These are phyloP conservation scores for Colletotrichum kahawae DNA, from an alignment of 2,329 filamentous ascomycete species.

Conservation along the genomic window DNA sequence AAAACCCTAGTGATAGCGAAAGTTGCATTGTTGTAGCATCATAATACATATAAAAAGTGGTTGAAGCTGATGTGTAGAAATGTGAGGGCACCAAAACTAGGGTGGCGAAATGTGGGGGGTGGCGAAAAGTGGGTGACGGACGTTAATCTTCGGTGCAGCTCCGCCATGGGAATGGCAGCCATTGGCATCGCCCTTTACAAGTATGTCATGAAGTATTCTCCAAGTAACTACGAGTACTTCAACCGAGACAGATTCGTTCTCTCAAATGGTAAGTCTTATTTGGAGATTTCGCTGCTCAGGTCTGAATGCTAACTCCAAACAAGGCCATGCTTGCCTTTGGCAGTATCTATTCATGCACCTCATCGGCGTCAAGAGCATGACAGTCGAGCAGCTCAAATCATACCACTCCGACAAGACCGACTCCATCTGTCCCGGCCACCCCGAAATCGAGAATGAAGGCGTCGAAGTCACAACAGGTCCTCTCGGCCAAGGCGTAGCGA, in stretches of 20 bases:
- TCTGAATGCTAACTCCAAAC: fast-evolving
- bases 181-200: slow-evolving; percentile 67
- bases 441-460: slow-evolving; percentile 62
- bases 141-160: slow-evolving; percentile 30
- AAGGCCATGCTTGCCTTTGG: slow-evolving; percentile 54
- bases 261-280: slow-evolving; percentile 51
- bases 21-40: too few relatives aligned
- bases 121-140: too few relatives aligned
- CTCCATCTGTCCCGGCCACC: slow-evolving; percentile 58
- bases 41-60: too few relatives aligned
- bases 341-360: slow-evolving; percentile 60
- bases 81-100: too few relatives aligned
- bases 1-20: too few relatives aligned
- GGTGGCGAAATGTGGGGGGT: too few relatives aligned
- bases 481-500: slow-evolving; percentile 63
- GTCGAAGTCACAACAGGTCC: slow-evolving; percentile 66
- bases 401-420: slow-evolving; percentile 51
- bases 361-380: slow-evolving; percentile 58
- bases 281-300: fast-evolving
- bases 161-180: slow-evolving; percentile 64
- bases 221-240: slow-evolving; percentile 58
- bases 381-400: slow-evolving; percentile 59
- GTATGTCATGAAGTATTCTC: slow-evolving; percentile 65
- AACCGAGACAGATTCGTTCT: slow-evolving; percentile 68
- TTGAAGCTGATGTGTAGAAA: too few relatives aligned